Base-by-base conservation (phyloP, 345 rosid genomes). In the Bruguiera parviflora region DNA sequence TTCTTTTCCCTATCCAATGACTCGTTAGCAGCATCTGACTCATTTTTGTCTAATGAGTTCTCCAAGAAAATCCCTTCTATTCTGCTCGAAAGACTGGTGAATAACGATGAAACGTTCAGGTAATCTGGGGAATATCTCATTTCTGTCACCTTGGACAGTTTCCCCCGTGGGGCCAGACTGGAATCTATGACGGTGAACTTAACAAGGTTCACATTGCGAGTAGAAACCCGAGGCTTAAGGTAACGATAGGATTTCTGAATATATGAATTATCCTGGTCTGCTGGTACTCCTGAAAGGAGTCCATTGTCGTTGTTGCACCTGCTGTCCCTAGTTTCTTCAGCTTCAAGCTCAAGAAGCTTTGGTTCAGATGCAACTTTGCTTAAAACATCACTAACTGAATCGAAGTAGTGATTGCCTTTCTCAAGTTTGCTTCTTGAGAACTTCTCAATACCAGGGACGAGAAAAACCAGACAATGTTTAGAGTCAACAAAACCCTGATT, bases 381-480 rank as follows among this genome's bases (percentile, higher is more conserved):
- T 76, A 90, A 64, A 62, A 90, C 84, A 72, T 90, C 92, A 68
- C 85, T 82, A 65, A 88, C 71, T 11, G 92, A 90, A 80, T 88
- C 92, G 68, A 86, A 90, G 81, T 86, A 90, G 68, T 86, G 85
- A 21, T 78, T 73, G 37, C 92, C 92, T 80, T 86, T 90, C 57
- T 84, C 78, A 72, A 82, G 96, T 71, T 84, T 73, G 70, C 85
- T 77, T 81, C 81, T 85, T 4, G 96, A 88, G 77, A 88, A 90
- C 67, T 81, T 87, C 47, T 82, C 82, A 53, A 90, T 78, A 47
- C 92, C 92, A 46, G 92, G 92, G 66, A 85, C 65, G 52, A 90
- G 85, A 71, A 90, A 90, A 55, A 88, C 92, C 59, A 90, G 73
- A 76, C 64, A 68, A 55, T 80, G 80, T 53, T 80, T 85, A 46